Conservation (phyloP, 1,139 yeast genomes). For the Nadsonia starkeyi-henricii region DNA sequence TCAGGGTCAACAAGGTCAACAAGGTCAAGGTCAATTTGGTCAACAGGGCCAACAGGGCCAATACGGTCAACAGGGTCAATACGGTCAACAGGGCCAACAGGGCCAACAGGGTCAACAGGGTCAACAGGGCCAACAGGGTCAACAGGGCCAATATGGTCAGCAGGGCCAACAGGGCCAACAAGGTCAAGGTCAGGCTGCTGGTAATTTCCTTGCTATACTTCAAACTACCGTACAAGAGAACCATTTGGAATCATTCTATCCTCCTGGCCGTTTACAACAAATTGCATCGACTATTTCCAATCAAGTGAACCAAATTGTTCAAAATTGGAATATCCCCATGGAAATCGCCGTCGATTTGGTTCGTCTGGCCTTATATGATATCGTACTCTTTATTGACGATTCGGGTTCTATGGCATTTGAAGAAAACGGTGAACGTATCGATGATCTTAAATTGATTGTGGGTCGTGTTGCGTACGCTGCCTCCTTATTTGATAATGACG, state of each 20-base stretch:
- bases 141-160: constrained; percentile 7
- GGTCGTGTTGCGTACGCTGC: constrained; percentile 21
- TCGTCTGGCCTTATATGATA: constrained; percentile 22
- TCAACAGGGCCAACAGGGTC: background rate
- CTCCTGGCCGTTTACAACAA: constrained; percentile 21
- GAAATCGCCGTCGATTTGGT: constrained; percentile 22
- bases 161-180: constrained; percentile 1
- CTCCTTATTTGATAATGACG: constrained; percentile 22
- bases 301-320: constrained; percentile 16
- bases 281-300: constrained; percentile 17
- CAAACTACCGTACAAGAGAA: constrained; percentile 21
- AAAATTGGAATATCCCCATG: constrained; percentile 20
- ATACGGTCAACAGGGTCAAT: constrained; percentile 8
- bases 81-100: constrained; percentile 3
- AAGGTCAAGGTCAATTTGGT: constrained; percentile 1
- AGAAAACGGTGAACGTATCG: constrained; percentile 24
- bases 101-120: constrained; percentile 4
- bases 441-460: constrained; percentile 22
- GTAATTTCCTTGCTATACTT: constrained; percentile 13
- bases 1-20: background rate
- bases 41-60: constrained; percentile 7
- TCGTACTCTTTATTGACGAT: constrained; percentile 22
- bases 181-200: constrained; percentile 5
- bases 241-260: constrained; percentile 19
- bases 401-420: constrained; percentile 26